Conservation (phyloP, 257 asterid genomes). For the Fraxinus anomala region DNA sequence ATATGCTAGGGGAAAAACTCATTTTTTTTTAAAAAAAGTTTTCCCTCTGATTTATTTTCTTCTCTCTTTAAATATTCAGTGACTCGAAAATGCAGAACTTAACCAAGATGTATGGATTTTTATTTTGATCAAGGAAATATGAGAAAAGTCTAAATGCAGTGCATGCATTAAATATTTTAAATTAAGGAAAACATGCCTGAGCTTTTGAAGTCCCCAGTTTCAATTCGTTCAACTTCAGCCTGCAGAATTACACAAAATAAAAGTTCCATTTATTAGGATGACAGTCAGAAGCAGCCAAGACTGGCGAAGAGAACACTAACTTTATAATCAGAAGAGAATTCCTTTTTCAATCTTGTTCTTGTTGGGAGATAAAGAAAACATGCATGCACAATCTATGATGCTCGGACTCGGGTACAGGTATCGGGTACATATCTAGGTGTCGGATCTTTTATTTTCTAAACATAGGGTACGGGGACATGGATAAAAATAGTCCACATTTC, state of each 20-base stretch:
- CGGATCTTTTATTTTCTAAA: no score
- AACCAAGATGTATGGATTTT: not conserved
- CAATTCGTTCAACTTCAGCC: conserved; percentile 91
- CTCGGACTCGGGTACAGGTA: no score
- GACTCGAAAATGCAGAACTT: conserved; percentile 16
- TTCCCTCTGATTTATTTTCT: not conserved
- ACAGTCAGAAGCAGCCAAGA: conserved; percentile 12
- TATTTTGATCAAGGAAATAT: conserved; percentile 7
- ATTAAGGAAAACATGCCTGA: conserved; percentile 55
- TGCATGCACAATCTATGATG: not conserved
- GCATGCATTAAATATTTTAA: conserved; percentile 18
- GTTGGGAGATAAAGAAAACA: conserved; percentile 4
- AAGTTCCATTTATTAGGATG: conserved; percentile 14
- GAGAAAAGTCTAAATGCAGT: conserved; percentile 7
- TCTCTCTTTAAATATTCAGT: not conserved
- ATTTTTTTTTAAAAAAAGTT: no score
- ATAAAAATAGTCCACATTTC: no score
- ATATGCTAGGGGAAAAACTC: not conserved
- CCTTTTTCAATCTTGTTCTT: conserved; percentile 1
- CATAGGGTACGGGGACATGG: no score
- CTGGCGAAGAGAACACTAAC: not conserved
- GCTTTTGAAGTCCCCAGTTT: conserved; percentile 70
- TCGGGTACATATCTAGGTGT: no score
- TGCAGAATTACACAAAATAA: conserved; percentile 39
- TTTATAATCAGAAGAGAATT: conserved; percentile 14